Base-by-base conservation (phyloP, 805 yeast genomes). In the Komagataella kurtzmanii region DNA sequence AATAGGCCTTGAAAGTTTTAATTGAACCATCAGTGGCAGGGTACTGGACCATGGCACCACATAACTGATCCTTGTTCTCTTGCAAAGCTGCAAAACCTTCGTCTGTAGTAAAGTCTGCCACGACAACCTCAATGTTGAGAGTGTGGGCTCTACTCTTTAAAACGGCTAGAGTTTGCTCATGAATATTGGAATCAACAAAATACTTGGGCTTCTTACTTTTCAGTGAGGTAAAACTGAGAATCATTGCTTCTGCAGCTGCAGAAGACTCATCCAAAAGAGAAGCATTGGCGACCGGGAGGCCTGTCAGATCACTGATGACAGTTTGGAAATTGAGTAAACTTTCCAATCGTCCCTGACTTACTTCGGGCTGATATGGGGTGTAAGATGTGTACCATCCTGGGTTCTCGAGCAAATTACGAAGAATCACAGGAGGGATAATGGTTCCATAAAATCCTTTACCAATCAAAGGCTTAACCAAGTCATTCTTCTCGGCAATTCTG, bases 381-480 rank as follows among this genome's bases (percentile, higher is more conserved):
- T 93, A 93, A 1, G 97, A 88, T 18, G 99, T 93, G 73, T 93
- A 93, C 99, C 99, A 93, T 64, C 89, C 96, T 5, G 99, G 99
- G 55, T 84, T 80, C 67, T 93, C 99, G 53, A 93, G 71, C 53
- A 93, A 68, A 61, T 93, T 93, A 65, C 99, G 81, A 71, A 88
- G 95, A 58, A 93, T 86, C 43, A 91, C 97, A 1, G 95, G 85
- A 0, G 99, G 99, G 48, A 88, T 72, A 50, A 78, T 73, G 0
- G 98, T 91, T 54, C 95, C 95, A 59, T 88, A 85, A 68, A 91
- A 93, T 45, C 99, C 99, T 65, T 87, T 86, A 55, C 99, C 99
- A 54, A 93, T 91, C 58, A 82, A 83, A 45, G 90, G 79, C 66
- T 79, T 80, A 56, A 77, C 77, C 43, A 85, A 74, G 59, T 78